Evolutionary conservation across 23 red algal species (phyloP), one percentile per base, ranked within the genome.

Genomic region (Cyanidiococcus yangmingshanensis): DNA sequence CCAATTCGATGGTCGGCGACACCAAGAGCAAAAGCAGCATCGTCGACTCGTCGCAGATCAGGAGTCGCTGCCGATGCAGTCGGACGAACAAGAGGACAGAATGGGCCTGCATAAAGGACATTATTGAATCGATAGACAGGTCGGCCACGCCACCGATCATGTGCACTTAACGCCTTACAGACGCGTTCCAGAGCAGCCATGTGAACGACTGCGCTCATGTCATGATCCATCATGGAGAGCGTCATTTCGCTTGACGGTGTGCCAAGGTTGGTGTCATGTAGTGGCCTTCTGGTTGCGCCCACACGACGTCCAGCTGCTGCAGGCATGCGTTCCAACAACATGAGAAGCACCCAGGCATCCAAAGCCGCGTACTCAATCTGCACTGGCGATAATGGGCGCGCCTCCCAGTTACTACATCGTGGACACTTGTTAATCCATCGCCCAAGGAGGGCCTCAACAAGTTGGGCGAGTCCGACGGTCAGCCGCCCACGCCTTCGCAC

Each of bases 341-440:
- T 7, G 16, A 71, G 63, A 12, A 71, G 32, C 63, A 71, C 63
- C n/a, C 32, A 71, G 16, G 63, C 63, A 30, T 71, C 63, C 12
- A 71, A 30, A 7, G 32, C 63, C 12, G 63, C 63, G 63, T 71
- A 71, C 32, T 71, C 63, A 7, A 71, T 35, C 63, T 71, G 63
- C 63, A 12, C n/a, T 25, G 3, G n/a, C 27, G 63, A 27, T 2
- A 71, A 29, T 29, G 63, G 63, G n/a, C 63, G 63, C 12, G 21
- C n/a, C 27, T 71, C n/a, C 63, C 63, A 71, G 32, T 71, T 29
- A 71, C 63, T 71, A 29, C 63, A 71, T 17, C 32, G 63, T 3
- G 21, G n/a, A 7, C 32, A 29, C 63, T 71, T 71, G 27, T 71
- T 29, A 7, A 71, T 7, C 63, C 16, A 7, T 2, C 32, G n/a